Evolutionary conservation across 768 basidiomycete species (phyloP).

Genomic region (Pilatotrama ljubarskyi): DNA sequence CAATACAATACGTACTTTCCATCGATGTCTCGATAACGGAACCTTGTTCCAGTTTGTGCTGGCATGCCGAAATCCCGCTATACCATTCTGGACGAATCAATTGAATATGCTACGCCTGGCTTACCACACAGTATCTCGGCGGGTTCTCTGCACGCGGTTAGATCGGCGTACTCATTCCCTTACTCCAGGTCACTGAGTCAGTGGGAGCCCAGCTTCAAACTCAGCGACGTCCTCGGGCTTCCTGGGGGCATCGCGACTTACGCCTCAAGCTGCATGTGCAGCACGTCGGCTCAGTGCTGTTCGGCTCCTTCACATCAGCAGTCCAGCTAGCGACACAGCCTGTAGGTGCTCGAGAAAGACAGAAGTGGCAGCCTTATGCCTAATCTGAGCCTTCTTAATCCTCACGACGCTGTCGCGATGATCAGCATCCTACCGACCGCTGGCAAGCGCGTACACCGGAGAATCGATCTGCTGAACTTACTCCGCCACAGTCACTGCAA

Average conservation of each 20-base stretch:
- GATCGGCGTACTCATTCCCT: constrained; percentile 15
- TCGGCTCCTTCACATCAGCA: constrained; percentile 14
- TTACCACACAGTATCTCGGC: background rate
- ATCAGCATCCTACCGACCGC: constrained; percentile 2
- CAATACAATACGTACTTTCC: constrained; percentile 9
- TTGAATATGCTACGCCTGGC: background rate
- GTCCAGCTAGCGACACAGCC: constrained; percentile 10
- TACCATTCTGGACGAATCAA: background rate
- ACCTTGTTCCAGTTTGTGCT: background rate
- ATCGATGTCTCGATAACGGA: constrained; percentile 17
- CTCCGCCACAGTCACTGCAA: background rate
- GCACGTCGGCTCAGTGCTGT: background rate
- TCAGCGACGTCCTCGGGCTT: constrained; percentile 9
- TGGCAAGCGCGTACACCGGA: background rate
- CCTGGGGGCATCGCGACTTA: background rate
- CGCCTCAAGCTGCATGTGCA: background rate
- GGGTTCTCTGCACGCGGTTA: background rate
- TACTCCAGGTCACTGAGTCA: background rate
- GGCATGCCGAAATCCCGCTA: constrained; percentile 14
- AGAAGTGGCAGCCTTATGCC: constrained; percentile 9
- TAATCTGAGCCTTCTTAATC: background rate
- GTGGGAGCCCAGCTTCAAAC: constrained; percentile 5
- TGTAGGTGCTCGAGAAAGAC: background rate
- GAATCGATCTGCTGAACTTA: background rate
- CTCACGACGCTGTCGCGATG: constrained; percentile 8